A percentile compares a stretch with the other conserved stretches of the same genome.
Conservation (phyloP, 2,329 filamentous ascomycete species). For the Xylariaceae sp. region DNA sequence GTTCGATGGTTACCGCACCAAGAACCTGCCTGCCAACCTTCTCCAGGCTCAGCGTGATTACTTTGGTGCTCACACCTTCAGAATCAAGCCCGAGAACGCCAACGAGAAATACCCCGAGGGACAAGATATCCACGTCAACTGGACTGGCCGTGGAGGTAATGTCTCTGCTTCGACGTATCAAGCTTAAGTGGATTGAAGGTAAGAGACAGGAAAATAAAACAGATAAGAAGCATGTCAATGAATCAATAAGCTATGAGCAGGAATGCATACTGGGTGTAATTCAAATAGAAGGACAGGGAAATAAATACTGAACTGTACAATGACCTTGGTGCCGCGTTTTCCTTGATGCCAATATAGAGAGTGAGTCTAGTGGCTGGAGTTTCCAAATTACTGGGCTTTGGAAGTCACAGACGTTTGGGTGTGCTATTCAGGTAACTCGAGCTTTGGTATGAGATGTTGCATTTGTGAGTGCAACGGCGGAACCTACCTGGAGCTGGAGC, state of each 20-base stretch:
- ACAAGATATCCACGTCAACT: constrained; percentile 97
- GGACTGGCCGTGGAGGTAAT: constrained; percentile 96
- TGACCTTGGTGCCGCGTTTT: constrained; percentile 14
- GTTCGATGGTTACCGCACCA: constrained; percentile 98
- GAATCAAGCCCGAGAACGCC: constrained; percentile 76
- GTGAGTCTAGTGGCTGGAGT: too few species aligned
- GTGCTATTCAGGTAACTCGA: too few species aligned
- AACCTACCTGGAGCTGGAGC: too few species aligned
- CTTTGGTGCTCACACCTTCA: constrained; percentile 94
- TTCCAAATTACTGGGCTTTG: too few species aligned
- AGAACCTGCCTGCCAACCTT: constrained; percentile 95
- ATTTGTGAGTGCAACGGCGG: too few species aligned
- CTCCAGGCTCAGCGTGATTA: constrained; percentile 99
- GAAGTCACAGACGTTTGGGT: too few species aligned
- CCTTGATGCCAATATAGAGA: constrained; percentile 4
- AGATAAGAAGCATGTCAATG: constrained; percentile 12
- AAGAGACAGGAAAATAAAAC: constrained; percentile 6
- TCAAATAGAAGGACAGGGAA: constrained; percentile 25
- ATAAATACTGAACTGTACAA: constrained; percentile 19
- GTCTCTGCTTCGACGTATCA: constrained; percentile 97
- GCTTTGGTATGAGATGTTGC: too few species aligned
- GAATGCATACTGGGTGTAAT: constrained; percentile 18
- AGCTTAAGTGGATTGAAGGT: constrained; percentile 56
- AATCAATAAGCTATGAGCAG: constrained; percentile 11
- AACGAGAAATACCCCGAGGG: constrained; percentile 76